Evolutionary conservation across 1,284 basidiomycete species (phyloP).

Genomic region (Leccinum fuscescens): DNA sequence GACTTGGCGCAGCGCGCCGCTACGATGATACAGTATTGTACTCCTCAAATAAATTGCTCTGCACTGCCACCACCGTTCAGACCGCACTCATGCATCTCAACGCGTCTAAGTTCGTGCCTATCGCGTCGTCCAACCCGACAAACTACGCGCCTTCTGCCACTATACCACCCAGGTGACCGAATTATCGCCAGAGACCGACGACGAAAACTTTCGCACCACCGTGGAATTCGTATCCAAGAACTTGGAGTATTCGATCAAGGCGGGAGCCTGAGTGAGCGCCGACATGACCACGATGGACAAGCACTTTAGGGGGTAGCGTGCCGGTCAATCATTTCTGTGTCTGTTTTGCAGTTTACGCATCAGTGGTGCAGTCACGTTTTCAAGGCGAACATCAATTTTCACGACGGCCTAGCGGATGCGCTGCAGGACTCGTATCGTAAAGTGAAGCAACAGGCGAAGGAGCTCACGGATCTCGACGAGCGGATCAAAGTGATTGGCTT

Average conservation of each 20-base stretch:
- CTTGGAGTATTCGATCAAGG: conserved; percentile 51
- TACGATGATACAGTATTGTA: no score
- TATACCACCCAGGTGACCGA: conserved; percentile 52
- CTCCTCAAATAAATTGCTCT: no score
- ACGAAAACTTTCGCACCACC: conserved; percentile 48
- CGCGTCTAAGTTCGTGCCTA: conserved; percentile 48
- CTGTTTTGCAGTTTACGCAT: conserved; percentile 11
- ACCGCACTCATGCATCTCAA: conserved; percentile 54
- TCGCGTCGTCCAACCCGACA: conserved; percentile 44
- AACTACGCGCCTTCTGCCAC: conserved; percentile 49
- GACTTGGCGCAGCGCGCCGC: no score
- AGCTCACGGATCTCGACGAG: conserved; percentile 59
- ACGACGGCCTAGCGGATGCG: conserved; percentile 58
- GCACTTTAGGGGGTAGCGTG: conserved; percentile 55
- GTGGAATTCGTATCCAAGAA: conserved; percentile 54
- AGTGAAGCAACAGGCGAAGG: conserved; percentile 48
- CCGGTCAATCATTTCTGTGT: conserved; percentile 1
- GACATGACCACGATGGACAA: conserved; percentile 56
- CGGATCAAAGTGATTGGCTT: conserved; percentile 52
- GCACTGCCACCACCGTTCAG: conserved; percentile 24
- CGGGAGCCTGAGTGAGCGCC: conserved; percentile 41
- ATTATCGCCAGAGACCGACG: conserved; percentile 36
- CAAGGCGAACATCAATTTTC: conserved; percentile 68
- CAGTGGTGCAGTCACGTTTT: conserved; percentile 46
- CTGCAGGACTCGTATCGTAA: conserved; percentile 48